Percentiles rank a stretch among this genome's conserved stretches.
phyloP scores from a whole-genome alignment of 1,139 yeast genomes.

The Taiozyma sp. region DNA sequence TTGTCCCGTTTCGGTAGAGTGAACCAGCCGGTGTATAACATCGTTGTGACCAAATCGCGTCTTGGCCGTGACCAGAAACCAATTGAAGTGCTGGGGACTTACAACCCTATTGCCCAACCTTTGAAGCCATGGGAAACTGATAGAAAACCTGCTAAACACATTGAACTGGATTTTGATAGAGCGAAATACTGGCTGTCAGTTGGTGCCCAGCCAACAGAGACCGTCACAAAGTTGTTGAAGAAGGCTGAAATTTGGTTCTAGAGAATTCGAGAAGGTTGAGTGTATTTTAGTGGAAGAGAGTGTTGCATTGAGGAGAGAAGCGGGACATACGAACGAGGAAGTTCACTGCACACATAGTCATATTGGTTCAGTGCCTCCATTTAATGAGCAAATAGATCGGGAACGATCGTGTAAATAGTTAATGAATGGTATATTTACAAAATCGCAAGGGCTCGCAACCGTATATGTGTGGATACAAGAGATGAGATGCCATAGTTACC shows the following conservation, averaged over 20 bases:
- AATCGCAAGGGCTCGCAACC: background rate
- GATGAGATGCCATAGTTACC: background rate
- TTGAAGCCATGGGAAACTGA: slow-evolving; percentile 59
- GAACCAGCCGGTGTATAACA: slow-evolving; percentile 83
- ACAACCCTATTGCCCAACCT: slow-evolving; percentile 78
- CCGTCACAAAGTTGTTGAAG: slow-evolving; percentile 71
- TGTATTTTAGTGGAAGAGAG: background rate
- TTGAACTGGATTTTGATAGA: slow-evolving; percentile 78
- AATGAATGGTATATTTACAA: background rate
- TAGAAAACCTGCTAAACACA: slow-evolving; percentile 67
- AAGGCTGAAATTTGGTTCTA: slow-evolving; percentile 75
- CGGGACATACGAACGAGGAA: background rate
- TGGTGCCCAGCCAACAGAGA: slow-evolving; percentile 94
- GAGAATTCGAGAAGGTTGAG: background rate
- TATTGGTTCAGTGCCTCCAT: background rate
- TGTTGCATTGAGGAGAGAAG: background rate
- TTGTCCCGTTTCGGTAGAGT: slow-evolving; percentile 90
- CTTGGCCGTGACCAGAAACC: slow-evolving; percentile 80
- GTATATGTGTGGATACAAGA: background rate
- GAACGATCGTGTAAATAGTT: background rate
- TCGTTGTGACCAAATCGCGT: slow-evolving; percentile 74
- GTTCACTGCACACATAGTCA: background rate
- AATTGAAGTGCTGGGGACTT: slow-evolving; percentile 92
- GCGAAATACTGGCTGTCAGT: slow-evolving; percentile 98
- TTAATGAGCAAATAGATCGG: background rate